Evolutionary conservation across 179 eudicot genomes (phyloP), one percentile per base, ranked within the genome.

Genomic region (Amaranthus tricolor): DNA sequence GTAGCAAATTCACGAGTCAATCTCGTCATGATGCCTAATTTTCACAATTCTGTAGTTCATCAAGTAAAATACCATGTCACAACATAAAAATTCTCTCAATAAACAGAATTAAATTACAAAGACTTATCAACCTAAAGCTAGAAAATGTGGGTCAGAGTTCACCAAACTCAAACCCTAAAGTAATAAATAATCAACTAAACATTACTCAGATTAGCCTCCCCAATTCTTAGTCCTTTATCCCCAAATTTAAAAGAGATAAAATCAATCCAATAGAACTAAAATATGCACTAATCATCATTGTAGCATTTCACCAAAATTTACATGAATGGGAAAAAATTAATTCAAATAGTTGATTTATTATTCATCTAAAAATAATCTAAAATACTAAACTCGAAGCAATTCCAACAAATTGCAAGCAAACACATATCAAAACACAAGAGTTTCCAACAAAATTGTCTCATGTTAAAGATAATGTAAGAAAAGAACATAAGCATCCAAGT

Each of bases 1-100:
- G 91, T 79, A 7, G 81, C 83, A 78, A 81, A 86, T 71, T 84
- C 91, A 65, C 85, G 88, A 68, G 83, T 84, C 52, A 90, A 71
- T 85, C 91, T 85, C 79, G 91, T 90, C 96, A 90, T 90, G 72
- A 55, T 80, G 74, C 59, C 61, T 19, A 45, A 58, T 54, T 65
- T 48, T 60, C 71, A 62, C 59, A 43, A 62, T 62, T 67, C 87
- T 84, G 80, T 64, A 17, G 65, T n/a, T 47, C 73, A 79, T 63
- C 65, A 66, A 79, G 64, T 54, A 60, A 53, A 68, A 51, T 7
- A 66, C 71, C 40, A 31, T 1, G 40, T 48, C 66, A 71, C 68
- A 21, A 44, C 24, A 55, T 24, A 54, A 45, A 45, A 75, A 2
- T n/a, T 45, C 65, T 57, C 66, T 19, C 75, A 68, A 75, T 75